Conservation (phyloP, 441 rosid species). For the Hura crepitans region DNA sequence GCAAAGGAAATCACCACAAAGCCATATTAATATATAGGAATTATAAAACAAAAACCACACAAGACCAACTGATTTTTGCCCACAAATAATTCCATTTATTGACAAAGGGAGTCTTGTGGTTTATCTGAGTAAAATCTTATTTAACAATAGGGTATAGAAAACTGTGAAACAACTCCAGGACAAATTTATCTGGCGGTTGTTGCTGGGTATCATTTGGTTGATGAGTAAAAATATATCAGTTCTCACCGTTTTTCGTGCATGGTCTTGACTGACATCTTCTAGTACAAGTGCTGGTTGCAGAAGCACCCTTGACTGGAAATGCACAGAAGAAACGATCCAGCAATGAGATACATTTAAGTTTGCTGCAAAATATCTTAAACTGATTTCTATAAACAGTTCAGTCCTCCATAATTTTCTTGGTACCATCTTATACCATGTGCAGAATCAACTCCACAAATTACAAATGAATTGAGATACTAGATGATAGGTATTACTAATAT, state of each 20-base stretch:
- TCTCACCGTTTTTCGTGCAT: slow-evolving; percentile 81
- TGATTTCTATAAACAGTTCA: neutral
- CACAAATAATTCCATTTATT: too few species aligned
- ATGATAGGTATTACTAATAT: neutral
- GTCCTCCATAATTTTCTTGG: neutral
- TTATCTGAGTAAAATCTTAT: neutral
- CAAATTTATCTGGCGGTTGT: neutral
- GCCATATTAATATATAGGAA: neutral
- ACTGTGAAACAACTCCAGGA: neutral
- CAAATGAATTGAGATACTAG: neutral
- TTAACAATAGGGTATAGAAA: neutral
- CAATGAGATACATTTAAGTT: slow-evolving; percentile 13
- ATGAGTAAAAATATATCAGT: neutral
- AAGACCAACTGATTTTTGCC: neutral
- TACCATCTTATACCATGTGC: neutral
- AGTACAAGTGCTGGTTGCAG: slow-evolving; percentile 80
- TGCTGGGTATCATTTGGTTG: neutral
- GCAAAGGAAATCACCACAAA: neutral
- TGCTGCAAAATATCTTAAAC: neutral
- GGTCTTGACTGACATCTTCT: slow-evolving; percentile 94
- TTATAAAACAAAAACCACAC: neutral
- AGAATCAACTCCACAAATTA: neutral
- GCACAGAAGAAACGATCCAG: slow-evolving; percentile 19
- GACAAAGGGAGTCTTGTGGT: neutral
- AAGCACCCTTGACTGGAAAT: slow-evolving; percentile 72